Evolutionary conservation across 2,329 filamentous ascomycete genomes (phyloP), one percentile per base, ranked within the genome.

Genomic region (Ilyonectria robusta): DNA sequence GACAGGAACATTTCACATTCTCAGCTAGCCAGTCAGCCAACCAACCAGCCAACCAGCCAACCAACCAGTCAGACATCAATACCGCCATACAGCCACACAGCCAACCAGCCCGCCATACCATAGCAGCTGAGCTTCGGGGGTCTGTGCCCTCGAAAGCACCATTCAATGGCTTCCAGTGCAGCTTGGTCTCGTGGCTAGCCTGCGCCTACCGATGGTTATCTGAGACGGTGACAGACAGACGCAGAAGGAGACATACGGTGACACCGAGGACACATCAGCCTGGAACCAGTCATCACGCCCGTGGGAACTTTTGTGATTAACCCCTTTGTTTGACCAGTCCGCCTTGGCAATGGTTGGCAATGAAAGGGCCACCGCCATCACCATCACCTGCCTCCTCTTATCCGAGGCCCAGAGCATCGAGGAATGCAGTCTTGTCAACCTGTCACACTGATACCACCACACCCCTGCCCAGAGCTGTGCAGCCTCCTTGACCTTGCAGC

Each of bases 391-490:
- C 33, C 15, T 65, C 53, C 59, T 63, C 55, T 55, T 44, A 66
- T 66, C 66, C 66, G 61, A 72, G 64, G 57, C 42, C 56, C 35
- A 68, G 60, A 59, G 50, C 67, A 63, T 57, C 46, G 58, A 66
- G 56, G 50, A 57, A 68, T 68, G 69, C 67, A 67, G 56, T 62
- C 58, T 37, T 61, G 61, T 55, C 62, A 61, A 59, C 44, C 53
- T 54, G 61, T 70, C 71, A 73, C 69, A 73, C 59, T 64, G 59
- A 64, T 65, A 73, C 65, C 56, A 65, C 67, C 69, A 62, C 70
- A 60, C 64, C 65, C 65, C 42, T 62, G 48, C 66, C 66, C 47
- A 62, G 62, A 60, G 68, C 53, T 58, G 47, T 26, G 29, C 46
- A 61, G 31, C 63, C 26, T 53, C 48, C n/a, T 53, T 33, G 63